These are phyloP conservation scores for Lathyrus oleraceus DNA, from an alignment of 306 rosid species.

Conservation along the genomic window DNA sequence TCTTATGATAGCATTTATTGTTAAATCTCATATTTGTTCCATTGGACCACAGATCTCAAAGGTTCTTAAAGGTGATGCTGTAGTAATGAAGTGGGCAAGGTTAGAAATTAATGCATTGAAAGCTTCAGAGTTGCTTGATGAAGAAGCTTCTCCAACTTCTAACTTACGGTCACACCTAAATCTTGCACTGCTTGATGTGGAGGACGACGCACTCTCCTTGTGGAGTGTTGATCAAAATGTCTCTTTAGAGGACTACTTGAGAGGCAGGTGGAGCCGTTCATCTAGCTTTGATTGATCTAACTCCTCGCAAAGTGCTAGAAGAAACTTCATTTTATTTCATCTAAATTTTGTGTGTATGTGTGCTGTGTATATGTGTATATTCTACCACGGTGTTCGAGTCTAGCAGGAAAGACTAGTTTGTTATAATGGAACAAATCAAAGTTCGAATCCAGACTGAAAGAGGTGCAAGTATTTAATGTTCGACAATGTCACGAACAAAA, in stretches of 20 bases:
- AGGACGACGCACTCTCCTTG: slow-evolving; percentile 84
- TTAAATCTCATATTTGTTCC: slow-evolving; percentile 10
- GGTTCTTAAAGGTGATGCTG: slow-evolving; percentile 80
- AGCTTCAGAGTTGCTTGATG: slow-evolving; percentile 54
- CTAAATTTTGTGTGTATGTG: slow-evolving; percentile 48
- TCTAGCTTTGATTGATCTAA: slow-evolving; percentile 83
- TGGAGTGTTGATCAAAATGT: slow-evolving; percentile 81
- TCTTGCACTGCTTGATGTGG: slow-evolving; percentile 91
- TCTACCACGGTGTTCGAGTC: background rate
- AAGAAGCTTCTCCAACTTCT: slow-evolving; percentile 59
- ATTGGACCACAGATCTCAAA: slow-evolving; percentile 64
- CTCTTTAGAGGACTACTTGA: slow-evolving; percentile 81
- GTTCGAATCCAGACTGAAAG: background rate
- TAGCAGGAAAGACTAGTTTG: background rate
- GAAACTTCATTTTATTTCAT: slow-evolving; percentile 25
- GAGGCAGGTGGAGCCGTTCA: slow-evolving; percentile 97
- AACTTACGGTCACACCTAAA: slow-evolving; percentile 84
- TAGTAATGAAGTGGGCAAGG: slow-evolving; percentile 79
- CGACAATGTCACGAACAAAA: background rate
- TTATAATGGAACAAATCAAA: background rate
- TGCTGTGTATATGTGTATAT: slow-evolving; percentile 17
- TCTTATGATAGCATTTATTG: background rate
- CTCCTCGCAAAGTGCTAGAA: slow-evolving; percentile 30
- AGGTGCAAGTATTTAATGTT: background rate
- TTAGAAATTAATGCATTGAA: slow-evolving; percentile 56